Base-by-base conservation (phyloP, 1,139 yeast species). In the Hansenula sp. region DNA sequence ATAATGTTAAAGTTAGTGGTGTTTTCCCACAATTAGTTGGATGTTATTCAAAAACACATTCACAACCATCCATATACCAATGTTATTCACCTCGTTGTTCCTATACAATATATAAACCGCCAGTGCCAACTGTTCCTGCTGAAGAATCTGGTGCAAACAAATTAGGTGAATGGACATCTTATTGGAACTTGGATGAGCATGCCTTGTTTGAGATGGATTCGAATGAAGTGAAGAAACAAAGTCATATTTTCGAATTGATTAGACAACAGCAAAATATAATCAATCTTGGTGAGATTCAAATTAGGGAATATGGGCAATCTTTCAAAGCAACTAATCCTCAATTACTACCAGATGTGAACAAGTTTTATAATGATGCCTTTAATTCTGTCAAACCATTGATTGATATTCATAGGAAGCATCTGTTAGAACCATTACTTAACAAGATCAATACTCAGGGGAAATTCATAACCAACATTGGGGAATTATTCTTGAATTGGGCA, bases 241-340 rank as follows among this genome's bases (percentile, higher is more conserved):
- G 88, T 42, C 80, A 83, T 41, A 76, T 88, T 6, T 91, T 85
- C 62, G 96, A 89, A 59, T 66, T 88, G 39, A 77, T 89, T 31
- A 72, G 83, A 45, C 77, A 82, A 42, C 96, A 88, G 52, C 90
- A 84, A 53, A 76, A 80, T n/a, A 85, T 84, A 47, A 74, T 87
- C 27, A 80, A 78, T 44, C 75, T 89, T 57, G 83, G 91, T 3
- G 72, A 74, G 50, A 79, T 86, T 8, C 83, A 87, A 47, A 71
- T 84, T 4, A 77, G 78, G 53, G 71, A 81, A 53, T 65, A 81
- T 68, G 70, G 84, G 41, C 69, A 68, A 47, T 54, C 72, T 47
- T 64, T 74, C 60, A 54, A 72, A 59, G 41, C 58, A 50, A 46
- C 65, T 4, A 55, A 62, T 12, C 71, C 77, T 1, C 65, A 68